Percentiles rank a stretch among this genome's conserved stretches.
Conservation (phyloP, 352 stramenopile species). For the Globisporangium yorkense region DNA sequence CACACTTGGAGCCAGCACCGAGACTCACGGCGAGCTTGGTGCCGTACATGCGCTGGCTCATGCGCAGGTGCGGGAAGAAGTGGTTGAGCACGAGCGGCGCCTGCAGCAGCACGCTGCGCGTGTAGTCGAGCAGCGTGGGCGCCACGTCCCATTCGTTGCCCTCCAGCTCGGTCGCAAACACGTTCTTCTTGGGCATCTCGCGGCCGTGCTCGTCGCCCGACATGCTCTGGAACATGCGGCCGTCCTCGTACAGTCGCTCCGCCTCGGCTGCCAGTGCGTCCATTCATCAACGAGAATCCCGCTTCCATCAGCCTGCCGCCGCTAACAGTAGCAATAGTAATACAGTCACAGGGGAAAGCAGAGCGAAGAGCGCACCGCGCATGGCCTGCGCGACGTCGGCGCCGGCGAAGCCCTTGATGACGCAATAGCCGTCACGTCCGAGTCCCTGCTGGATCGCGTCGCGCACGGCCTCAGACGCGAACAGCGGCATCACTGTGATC, state of each 20-base stretch:
- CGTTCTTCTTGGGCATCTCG: constrained; percentile 35
- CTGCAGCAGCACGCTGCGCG: constrained; percentile 42
- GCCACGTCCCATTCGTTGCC: constrained; percentile 44
- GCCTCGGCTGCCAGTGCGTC: constrained; percentile 21
- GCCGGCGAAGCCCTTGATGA: constrained; percentile 35
- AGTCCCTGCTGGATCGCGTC: constrained; percentile 33
- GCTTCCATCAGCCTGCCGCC: too few species aligned
- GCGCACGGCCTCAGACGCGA: constrained; percentile 25
- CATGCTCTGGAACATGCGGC: constrained; percentile 46
- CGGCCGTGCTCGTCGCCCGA: constrained; percentile 38
- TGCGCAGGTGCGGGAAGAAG: constrained; percentile 42
- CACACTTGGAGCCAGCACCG: constrained; percentile 42
- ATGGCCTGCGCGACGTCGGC: constrained; percentile 30
- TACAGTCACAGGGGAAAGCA: background rate
- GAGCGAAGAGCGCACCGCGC: constrained; percentile 16
- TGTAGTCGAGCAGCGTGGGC: constrained; percentile 44
- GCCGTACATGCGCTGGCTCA: constrained; percentile 35
- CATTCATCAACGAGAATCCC: background rate
- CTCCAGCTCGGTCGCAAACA: constrained; percentile 44
- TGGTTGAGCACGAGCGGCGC: constrained; percentile 37
- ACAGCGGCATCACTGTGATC: constrained; percentile 40
- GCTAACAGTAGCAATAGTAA: background rate
- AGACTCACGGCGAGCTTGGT: constrained; percentile 50
- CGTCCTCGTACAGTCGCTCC: constrained; percentile 35
- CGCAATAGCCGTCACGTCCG: constrained; percentile 30